phyloP scores from a whole-genome alignment of 148 eudicot species.

The Vaccinium darrowii region DNA sequence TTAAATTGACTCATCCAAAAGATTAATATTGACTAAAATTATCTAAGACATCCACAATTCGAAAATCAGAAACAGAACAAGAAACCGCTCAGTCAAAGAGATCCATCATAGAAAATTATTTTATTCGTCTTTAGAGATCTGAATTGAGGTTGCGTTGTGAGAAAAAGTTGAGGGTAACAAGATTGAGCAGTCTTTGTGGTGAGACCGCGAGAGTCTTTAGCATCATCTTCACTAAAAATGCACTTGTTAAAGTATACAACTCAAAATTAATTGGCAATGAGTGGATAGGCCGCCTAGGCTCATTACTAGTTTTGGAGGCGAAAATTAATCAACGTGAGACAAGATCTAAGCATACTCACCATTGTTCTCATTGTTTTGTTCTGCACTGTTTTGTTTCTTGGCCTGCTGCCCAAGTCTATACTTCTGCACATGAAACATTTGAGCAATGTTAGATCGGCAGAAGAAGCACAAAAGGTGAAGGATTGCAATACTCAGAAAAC shows the following conservation, averaged over 20 bases:
- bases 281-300: no score
- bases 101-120: neutral
- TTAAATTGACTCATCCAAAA: neutral
- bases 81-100: neutral
- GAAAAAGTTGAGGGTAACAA: neutral
- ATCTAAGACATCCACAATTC: neutral
- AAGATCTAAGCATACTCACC: slow-evolving; percentile 22
- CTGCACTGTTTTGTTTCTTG: slow-evolving; percentile 35
- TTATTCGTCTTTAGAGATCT: neutral
- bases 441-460: neutral
- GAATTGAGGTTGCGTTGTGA: neutral
- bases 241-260: no score
- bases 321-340: no score
- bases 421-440: slow-evolving; percentile 31
- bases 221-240: neutral
- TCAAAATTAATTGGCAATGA: no score
- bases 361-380: slow-evolving; percentile 35
- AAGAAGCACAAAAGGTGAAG: neutral
- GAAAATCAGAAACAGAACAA: neutral
- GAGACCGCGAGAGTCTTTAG: neutral
- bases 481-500: neutral
- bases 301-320: no score
- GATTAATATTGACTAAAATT: neutral
- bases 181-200: slow-evolving; percentile 3
- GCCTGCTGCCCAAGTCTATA: slow-evolving; percentile 62